Evolutionary conservation across 495 filamentous ascomycete genomes (phyloP).

Genomic region (Lasiosphaeriaceae sp.): DNA sequence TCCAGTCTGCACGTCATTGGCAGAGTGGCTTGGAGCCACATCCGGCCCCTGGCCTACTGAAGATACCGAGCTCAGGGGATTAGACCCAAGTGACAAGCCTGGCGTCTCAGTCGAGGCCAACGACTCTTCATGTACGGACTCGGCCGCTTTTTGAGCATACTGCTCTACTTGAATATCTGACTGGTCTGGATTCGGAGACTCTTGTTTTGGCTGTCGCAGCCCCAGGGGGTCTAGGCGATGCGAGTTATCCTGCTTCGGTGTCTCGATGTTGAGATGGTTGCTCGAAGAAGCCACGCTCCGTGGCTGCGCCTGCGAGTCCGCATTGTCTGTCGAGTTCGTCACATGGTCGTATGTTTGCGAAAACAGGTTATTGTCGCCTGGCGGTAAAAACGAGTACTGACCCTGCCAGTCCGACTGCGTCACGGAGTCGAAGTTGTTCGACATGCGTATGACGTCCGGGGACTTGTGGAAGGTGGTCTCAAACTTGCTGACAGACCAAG

Average conservation of each 20-base stretch:
- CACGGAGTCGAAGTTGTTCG: conserved; percentile 52
- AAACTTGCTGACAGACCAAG: conserved; percentile 56
- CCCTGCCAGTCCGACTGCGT: conserved; percentile 59
- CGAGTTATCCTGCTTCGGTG: conserved; percentile 30
- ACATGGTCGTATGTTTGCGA: conserved; percentile 47
- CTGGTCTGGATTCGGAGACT: conserved; percentile 38
- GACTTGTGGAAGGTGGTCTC: conserved; percentile 49
- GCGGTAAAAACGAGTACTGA: conserved; percentile 53
- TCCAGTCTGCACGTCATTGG: conserved; percentile 41
- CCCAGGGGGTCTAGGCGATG: conserved; percentile 45
- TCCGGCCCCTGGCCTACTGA: conserved; percentile 37
- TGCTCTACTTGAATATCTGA: conserved; percentile 31
- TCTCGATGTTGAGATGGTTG: conserved; percentile 31
- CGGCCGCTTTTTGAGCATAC: conserved; percentile 37
- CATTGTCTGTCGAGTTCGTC: conserved; percentile 35
- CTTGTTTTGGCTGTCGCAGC: conserved; percentile 40
- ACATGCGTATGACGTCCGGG: conserved; percentile 54
- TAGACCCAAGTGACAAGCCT: conserved; percentile 37
- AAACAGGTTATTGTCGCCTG: conserved; percentile 47
- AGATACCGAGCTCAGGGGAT: conserved; percentile 38
- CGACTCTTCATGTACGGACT: conserved; percentile 42
- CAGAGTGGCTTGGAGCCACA: conserved; percentile 21
- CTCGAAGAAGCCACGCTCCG: conserved; percentile 35
- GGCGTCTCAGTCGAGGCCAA: conserved; percentile 38
- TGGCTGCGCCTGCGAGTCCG: conserved; percentile 40